Base-by-base conservation (phyloP, 2,329 filamentous ascomycete species). In the Fusarium duplospermum region DNA sequence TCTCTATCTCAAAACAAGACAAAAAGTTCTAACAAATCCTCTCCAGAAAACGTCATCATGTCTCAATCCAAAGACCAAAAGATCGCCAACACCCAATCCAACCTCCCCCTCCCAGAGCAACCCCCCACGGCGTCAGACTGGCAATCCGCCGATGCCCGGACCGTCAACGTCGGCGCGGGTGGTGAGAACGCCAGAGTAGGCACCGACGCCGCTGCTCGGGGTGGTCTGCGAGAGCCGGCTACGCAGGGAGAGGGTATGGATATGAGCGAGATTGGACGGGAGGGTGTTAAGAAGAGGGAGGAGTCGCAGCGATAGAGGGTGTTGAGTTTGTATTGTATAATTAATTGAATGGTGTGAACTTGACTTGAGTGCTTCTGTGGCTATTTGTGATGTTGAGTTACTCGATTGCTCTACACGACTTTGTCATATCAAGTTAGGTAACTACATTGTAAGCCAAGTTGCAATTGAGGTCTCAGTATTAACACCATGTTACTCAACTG, bases 81-180 rank as follows among this genome's bases (percentile, higher is more conserved):
- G 82, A 92, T 95, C 80, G 89, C 91, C 62, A 84, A 93, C 82
- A 87, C 87, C 79, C 88, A 92, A 84, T 84, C 91, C 82, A 94
- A 94, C 83, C 91, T 97, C 35, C 93, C 93, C 61, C 89, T 95
- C 60, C 94, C 94, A 20, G 93, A 96, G 3, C 87, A 95, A 75
- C 94, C 94, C 24, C 93, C 93, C 2, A 85, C 84, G n/a, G 84
- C 90, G n/a, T 93, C 93, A 6, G 93, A 96, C 86, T 95, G 91
- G 88, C 91, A 95, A 81, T 94, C 92, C 0, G 86, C 89, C 60
- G 93, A 96, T 78, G 87, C 87, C 35, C 85, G 89, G 71, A 93
- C 85, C 65, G 91, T 93, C 80, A 93, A 94, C 79, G 90, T 93
- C 57, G 92, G 92, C 72, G 89, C 91, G 38, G 92, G 92, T 22